Conservation (phyloP, 352 stramenopile species). For the Globisporangium orthogonon region DNA sequence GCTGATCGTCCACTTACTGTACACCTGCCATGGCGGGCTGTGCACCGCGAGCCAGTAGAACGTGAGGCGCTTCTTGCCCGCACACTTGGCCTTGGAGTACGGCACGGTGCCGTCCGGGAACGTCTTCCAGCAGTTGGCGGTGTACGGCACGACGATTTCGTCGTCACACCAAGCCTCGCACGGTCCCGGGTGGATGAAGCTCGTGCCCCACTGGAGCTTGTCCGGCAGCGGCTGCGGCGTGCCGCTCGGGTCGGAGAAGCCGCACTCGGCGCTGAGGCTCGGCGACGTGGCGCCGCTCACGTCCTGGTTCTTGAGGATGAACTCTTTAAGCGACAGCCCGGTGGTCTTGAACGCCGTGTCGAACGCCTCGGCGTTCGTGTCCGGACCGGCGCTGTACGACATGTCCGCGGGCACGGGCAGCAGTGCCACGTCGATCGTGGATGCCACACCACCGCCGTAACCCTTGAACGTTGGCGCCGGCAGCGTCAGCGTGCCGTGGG, state of each 20-base stretch:
- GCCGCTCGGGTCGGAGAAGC: slow-evolving; percentile 9
- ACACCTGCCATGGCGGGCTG: slow-evolving; percentile 13
- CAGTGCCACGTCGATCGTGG: neutral
- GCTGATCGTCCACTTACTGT: slow-evolving; percentile 1
- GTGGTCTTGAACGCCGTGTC: slow-evolving; percentile 5
- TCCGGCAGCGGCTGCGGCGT: slow-evolving; percentile 8
- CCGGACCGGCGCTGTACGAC: neutral
- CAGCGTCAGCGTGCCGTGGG: neutral
- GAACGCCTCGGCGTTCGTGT: slow-evolving; percentile 7
- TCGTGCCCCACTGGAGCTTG: slow-evolving; percentile 1
- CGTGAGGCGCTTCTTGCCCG: slow-evolving; percentile 12
- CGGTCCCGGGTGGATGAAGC: slow-evolving; percentile 9
- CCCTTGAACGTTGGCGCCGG: neutral
- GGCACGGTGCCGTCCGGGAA: slow-evolving; percentile 6
- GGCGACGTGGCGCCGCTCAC: neutral
- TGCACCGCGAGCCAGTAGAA: slow-evolving; percentile 17
- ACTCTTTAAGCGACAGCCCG: slow-evolving; percentile 8
- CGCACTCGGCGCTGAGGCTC: slow-evolving; percentile 3
- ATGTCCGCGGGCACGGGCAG: neutral
- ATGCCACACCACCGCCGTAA: neutral
- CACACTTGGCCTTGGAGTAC: slow-evolving; percentile 12
- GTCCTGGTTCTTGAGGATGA: slow-evolving; percentile 14
- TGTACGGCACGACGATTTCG: slow-evolving; percentile 10
- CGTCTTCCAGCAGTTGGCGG: slow-evolving; percentile 9
- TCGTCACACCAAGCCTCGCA: slow-evolving; percentile 15